Conservation (phyloP, 1,284 basidiomycete species). For the Cutaneotrichosporon cyanovorans region DNA sequence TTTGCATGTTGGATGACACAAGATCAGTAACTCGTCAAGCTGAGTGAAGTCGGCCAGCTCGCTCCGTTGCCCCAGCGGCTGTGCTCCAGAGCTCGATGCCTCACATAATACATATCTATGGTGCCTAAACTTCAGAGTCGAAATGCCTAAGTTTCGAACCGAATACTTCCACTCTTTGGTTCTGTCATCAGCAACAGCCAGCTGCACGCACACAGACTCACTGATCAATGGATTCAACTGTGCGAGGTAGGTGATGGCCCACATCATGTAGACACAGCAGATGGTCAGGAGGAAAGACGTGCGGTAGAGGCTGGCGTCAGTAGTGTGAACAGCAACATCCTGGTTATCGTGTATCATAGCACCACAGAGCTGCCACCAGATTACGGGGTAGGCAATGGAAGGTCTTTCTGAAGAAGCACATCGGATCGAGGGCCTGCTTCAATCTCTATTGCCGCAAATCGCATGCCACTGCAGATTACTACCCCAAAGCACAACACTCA, state of each 20-base stretch:
- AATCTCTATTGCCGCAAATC: no score
- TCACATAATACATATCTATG: slow-evolving; percentile 3
- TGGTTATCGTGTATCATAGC: no score
- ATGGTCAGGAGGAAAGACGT: slow-evolving; percentile 68
- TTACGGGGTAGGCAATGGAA: background rate
- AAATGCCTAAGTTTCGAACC: background rate
- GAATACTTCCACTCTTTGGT: slow-evolving; percentile 4
- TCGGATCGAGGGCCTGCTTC: no score
- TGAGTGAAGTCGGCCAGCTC: no score
- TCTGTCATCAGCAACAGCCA: background rate
- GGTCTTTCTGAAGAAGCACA: no score
- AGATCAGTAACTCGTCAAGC: no score
- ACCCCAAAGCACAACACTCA: slow-evolving; percentile 47
- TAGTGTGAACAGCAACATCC: no score
- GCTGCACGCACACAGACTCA: slow-evolving; percentile 43
- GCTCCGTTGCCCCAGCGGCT: no score
- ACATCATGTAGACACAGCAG: slow-evolving; percentile 81
- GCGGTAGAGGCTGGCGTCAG: slow-evolving; percentile 60
- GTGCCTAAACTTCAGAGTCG: background rate
- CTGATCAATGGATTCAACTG: slow-evolving; percentile 83
- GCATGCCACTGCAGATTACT: no score
- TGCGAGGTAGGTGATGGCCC: slow-evolving; percentile 86
- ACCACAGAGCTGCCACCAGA: background rate
- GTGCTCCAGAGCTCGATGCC: no score
- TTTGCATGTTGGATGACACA: no score